Conservation (phyloP, 306 rosid species). For the Lathyrus tuberosus region DNA sequence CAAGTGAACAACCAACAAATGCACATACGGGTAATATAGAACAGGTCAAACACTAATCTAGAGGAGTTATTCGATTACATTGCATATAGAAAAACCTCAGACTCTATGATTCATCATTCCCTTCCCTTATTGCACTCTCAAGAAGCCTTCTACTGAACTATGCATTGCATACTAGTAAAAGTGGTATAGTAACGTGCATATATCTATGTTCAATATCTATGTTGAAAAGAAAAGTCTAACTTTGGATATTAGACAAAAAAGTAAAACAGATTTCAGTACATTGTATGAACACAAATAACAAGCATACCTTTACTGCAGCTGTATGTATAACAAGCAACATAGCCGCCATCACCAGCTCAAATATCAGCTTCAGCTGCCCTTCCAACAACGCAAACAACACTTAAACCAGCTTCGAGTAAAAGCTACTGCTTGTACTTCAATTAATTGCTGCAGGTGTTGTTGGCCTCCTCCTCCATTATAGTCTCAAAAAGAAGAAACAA, state of each 20-base stretch:
- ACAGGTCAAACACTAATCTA: too few species aligned
- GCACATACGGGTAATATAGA: too few species aligned
- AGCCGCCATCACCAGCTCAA: slow-evolving; percentile 99
- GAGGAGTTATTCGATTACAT: too few species aligned
- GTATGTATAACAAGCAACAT: slow-evolving; percentile 85
- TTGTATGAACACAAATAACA: slow-evolving; percentile 1
- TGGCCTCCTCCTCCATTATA: too few species aligned
- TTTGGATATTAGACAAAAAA: neutral
- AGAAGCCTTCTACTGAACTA: neutral
- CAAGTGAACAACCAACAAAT: slow-evolving; percentile 93
- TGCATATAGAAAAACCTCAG: too few species aligned
- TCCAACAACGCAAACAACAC: too few species aligned
- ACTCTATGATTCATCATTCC: neutral
- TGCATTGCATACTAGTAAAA: neutral
- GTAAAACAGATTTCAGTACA: slow-evolving; percentile 11
- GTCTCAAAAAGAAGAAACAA: too few species aligned
- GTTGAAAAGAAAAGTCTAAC: neutral
- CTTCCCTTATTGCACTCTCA: neutral
- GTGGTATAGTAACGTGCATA: neutral
- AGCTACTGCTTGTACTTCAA: too few species aligned
- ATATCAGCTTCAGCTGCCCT: too few species aligned
- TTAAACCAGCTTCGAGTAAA: too few species aligned
- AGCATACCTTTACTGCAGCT: slow-evolving; percentile 90
- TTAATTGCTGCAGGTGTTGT: too few species aligned
- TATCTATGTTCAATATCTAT: neutral